Evolutionary conservation across 2,329 filamentous ascomycete species (phyloP).

Genomic region (Exophiala sp.): DNA sequence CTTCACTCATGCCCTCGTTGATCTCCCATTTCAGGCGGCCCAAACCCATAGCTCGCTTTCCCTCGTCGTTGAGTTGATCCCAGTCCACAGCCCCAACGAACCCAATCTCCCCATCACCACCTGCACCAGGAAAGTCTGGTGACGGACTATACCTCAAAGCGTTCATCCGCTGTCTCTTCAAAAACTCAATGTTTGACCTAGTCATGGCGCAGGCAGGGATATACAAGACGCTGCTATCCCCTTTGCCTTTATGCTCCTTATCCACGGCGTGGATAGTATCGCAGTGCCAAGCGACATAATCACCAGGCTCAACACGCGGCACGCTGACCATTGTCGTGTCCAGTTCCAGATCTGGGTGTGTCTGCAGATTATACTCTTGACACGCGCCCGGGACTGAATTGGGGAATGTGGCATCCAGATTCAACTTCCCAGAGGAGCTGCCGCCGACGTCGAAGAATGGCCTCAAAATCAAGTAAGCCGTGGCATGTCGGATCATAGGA

Average conservation of each 20-base stretch:
- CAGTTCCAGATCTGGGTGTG: conserved; percentile 67
- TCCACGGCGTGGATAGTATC: conserved; percentile 71
- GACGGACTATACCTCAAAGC: conserved; percentile 63
- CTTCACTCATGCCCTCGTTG: conserved; percentile 42
- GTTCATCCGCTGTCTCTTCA: conserved; percentile 62
- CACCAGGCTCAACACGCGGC: conserved; percentile 62
- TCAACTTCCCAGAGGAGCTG: conserved; percentile 39
- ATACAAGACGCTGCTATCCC: conserved; percentile 79
- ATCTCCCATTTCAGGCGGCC: conserved; percentile 46
- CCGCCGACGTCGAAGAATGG: conserved; percentile 79
- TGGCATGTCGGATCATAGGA: conserved; percentile 67
- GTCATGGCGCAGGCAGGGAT: conserved; percentile 83
- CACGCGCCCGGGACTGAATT: conserved; percentile 63
- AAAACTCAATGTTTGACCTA: conserved; percentile 64
- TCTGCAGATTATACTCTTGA: conserved; percentile 59
- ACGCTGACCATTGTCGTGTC: conserved; percentile 65
- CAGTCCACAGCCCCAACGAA: conserved; percentile 38
- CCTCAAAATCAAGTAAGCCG: conserved; percentile 71
- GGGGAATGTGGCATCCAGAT: conserved; percentile 53
- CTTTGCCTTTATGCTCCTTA: conserved; percentile 62
- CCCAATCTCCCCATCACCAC: conserved; percentile 38
- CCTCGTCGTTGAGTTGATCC: conserved; percentile 40
- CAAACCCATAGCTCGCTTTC: conserved; percentile 52
- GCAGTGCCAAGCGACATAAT: conserved; percentile 56
- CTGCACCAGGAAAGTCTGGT: conserved; percentile 62